A percentile compares a stretch with the other conserved stretches of the same genome.
Conservation (phyloP, 768 basidiomycete species). For the Macrolepiota dolichaula region DNA sequence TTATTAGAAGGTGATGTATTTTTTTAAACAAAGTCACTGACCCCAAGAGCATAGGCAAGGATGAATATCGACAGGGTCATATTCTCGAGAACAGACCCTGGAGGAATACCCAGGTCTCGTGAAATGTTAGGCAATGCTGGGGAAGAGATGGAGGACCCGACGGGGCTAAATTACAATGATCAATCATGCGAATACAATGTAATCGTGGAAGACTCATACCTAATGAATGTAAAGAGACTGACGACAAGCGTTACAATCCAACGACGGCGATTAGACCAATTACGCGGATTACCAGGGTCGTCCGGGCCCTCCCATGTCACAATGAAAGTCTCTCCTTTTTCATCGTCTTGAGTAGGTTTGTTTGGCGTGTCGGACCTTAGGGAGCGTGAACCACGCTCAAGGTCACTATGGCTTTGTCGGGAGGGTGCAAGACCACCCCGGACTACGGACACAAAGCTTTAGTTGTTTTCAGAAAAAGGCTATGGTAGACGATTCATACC, state of each 20-base stretch:
- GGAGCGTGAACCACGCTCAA: background rate
- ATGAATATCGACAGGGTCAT: conserved; percentile 43
- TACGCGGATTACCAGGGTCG: conserved; percentile 57
- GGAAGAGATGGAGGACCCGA: conserved; percentile 30
- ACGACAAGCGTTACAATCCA: conserved; percentile 64
- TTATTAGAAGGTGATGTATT: background rate
- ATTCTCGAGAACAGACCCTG: conserved; percentile 30
- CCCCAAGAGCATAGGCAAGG: conserved; percentile 34
- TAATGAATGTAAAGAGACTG: conserved; percentile 66
- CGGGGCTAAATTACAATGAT: conserved; percentile 20
- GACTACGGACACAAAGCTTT: background rate
- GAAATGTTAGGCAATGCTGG: conserved; percentile 26
- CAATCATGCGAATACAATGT: conserved; percentile 52
- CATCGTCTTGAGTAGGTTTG: background rate
- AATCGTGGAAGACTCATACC: conserved; percentile 68
- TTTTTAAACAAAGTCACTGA: conserved; percentile 15
- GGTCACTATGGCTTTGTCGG: background rate
- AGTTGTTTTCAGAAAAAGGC: background rate
- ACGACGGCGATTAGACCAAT: conserved; percentile 56
- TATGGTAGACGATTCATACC: background rate
- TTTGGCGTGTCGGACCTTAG: background rate
- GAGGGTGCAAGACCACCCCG: background rate
- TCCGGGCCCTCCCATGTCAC: conserved; percentile 55
- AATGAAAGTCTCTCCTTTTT: conserved; percentile 7
- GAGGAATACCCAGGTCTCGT: conserved; percentile 21